Percentiles rank a stretch among this genome's conserved stretches.
Conservation (phyloP, 2,329 filamentous ascomycete species). For the Fusarium tanahbumbuense region DNA sequence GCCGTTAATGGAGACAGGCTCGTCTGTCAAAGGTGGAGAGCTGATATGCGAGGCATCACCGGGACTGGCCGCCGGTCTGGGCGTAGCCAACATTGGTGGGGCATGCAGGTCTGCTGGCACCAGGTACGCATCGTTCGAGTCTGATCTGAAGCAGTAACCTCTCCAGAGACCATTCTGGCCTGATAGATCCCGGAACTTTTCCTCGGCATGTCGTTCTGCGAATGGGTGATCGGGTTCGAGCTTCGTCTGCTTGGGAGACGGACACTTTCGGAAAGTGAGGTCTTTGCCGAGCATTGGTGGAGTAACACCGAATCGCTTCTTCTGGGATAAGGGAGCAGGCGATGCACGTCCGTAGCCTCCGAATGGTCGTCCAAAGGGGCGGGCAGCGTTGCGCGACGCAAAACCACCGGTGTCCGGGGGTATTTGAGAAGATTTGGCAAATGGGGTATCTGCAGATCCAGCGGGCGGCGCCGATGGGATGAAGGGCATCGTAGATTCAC, state of each 20-base stretch:
- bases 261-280: slow-evolving; percentile 82
- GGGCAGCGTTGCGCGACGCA: slow-evolving; percentile 42
- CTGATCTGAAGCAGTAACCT: slow-evolving; percentile 70
- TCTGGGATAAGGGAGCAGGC: slow-evolving; percentile 53
- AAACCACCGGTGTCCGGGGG: slow-evolving; percentile 57
- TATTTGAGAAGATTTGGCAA: slow-evolving; percentile 49
- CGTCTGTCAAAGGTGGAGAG: slow-evolving; percentile 54
- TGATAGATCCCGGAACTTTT: slow-evolving; percentile 65
- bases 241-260: slow-evolving; percentile 84
- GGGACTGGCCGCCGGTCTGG: slow-evolving; percentile 56
- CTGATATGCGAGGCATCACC: slow-evolving; percentile 56
- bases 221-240: slow-evolving; percentile 81
- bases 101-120: slow-evolving; percentile 59
- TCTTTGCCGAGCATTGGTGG: slow-evolving; percentile 92
- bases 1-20: slow-evolving; percentile 51
- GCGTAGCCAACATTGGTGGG: slow-evolving; percentile 64
- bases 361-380: slow-evolving; percentile 56
- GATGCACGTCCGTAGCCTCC: slow-evolving; percentile 47
- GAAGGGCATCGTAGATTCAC: slow-evolving; percentile 44
- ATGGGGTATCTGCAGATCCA: slow-evolving; percentile 38
- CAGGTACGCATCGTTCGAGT: slow-evolving; percentile 52
- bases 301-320: slow-evolving; percentile 65
- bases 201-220: slow-evolving; percentile 60
- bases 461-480: slow-evolving; percentile 38
- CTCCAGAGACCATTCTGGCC: slow-evolving; percentile 79